A percentile compares a stretch with the other conserved stretches of the same genome.
These are phyloP conservation scores for Oryza australiensis DNA, from an alignment of 176 grass and related monocot species.

Conservation along the genomic window DNA sequence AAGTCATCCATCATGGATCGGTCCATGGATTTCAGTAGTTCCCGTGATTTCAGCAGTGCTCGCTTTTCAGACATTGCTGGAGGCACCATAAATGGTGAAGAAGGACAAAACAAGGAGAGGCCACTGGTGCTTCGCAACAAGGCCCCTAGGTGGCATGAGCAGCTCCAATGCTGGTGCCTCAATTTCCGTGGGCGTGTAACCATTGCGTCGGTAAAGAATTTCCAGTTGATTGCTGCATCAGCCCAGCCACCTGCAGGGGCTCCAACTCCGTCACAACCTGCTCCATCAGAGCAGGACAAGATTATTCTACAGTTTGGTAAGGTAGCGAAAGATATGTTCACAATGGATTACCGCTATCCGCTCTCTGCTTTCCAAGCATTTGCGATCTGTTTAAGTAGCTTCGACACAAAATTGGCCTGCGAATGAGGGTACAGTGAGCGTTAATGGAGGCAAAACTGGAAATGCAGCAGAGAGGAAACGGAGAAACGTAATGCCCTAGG, in stretches of 20 bases:
- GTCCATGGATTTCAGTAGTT: constrained; percentile 69
- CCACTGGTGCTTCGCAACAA: constrained; percentile 90
- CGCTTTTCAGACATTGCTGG: constrained; percentile 59
- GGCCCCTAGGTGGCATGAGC: constrained; percentile 91
- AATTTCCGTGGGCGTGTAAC: constrained; percentile 94
- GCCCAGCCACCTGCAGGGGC: constrained; percentile 41
- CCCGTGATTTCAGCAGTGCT: constrained; percentile 66
- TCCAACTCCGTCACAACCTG: constrained; percentile 41
- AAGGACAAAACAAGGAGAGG: constrained; percentile 62
- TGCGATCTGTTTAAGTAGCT: constrained; percentile 93
- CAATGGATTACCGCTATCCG: constrained; percentile 96
- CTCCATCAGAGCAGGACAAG: constrained; percentile 65
- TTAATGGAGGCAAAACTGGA: not conserved
- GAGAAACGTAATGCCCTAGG: constrained; percentile 31
- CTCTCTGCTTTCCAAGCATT: constrained; percentile 94
- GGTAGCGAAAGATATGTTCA: constrained; percentile 96
- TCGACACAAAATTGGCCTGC: constrained; percentile 97
- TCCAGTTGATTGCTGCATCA: constrained; percentile 71
- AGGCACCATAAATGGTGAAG: constrained; percentile 9
- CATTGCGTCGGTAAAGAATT: constrained; percentile 95
- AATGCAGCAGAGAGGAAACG: constrained; percentile 8
- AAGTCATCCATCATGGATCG: constrained; percentile 76
- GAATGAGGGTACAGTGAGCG: constrained; percentile 46
- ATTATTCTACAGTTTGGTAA: constrained; percentile 95
- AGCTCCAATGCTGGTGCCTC: constrained; percentile 97